These are phyloP conservation scores for Hirsutella minnesotensis DNA, from an alignment of 2,329 filamentous ascomycete genomes.

Conservation along the genomic window DNA sequence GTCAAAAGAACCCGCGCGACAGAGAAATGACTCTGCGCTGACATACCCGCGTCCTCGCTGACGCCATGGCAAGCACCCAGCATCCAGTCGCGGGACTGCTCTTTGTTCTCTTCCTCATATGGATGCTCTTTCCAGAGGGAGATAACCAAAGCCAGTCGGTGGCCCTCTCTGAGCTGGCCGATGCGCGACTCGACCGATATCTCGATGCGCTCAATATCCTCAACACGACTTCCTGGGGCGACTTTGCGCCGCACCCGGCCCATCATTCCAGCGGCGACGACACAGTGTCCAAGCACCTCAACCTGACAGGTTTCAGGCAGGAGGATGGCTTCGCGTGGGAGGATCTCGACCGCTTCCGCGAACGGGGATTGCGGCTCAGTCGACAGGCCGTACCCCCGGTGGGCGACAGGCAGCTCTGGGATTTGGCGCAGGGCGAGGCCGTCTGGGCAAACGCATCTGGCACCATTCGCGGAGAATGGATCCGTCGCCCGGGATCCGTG, in stretches of 20 bases:
- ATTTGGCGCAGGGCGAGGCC: constrained; percentile 23
- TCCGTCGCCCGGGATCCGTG: constrained; percentile 40
- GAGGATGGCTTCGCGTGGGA: constrained; percentile 72
- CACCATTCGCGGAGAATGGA: constrained; percentile 65
- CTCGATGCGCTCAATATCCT: constrained; percentile 39
- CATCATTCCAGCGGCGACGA: constrained; percentile 7
- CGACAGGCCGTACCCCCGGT: constrained; percentile 35
- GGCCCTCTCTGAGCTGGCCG: constrained; percentile 21
- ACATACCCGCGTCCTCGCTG: constrained; percentile 2
- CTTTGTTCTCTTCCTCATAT: constrained; percentile 24
- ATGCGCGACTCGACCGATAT: constrained; percentile 38
- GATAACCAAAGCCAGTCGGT: constrained; percentile 21
- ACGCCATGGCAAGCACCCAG: constrained; percentile 32
- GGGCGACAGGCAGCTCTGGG: constrained; percentile 28
- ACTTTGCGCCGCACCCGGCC: constrained; percentile 36
- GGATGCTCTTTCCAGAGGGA: constrained; percentile 25
- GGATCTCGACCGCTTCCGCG: constrained; percentile 53
- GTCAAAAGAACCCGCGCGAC: too few species aligned
- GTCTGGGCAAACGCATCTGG: constrained; percentile 75
- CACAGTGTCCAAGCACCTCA: constrained; percentile 36
- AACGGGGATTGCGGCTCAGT: constrained; percentile 51
- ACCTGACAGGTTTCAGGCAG: constrained; percentile 65
- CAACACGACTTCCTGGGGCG: constrained; percentile 46
- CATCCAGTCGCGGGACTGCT: constrained; percentile 22
- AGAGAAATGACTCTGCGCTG: constrained; percentile 2